Percentiles rank a stretch among this genome's conserved stretches.
Evolutionary conservation across 2,329 filamentous ascomycete genomes (phyloP).

Genomic region (Akanthomyces muscarius): DNA sequence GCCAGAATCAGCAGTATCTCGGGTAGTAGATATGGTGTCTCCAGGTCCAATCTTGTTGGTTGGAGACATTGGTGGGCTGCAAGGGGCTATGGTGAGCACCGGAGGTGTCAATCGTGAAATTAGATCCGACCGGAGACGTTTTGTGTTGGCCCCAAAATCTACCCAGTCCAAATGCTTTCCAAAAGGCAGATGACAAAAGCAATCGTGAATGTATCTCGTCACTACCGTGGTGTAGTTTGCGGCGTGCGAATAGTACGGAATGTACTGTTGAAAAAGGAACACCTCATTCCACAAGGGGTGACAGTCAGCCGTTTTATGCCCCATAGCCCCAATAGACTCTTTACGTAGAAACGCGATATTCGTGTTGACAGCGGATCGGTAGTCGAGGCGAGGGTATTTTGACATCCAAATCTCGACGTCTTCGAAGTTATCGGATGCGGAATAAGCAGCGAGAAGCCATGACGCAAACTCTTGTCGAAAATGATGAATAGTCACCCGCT

Average conservation of each 20-base stretch:
- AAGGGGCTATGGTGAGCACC: neutral
- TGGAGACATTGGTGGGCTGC: slow-evolving; percentile 14
- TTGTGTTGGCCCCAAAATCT: slow-evolving; percentile 25
- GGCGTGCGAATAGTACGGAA: slow-evolving; percentile 21
- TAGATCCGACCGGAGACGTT: slow-evolving; percentile 28
- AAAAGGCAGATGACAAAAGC: slow-evolving; percentile 62
- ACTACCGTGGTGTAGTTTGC: slow-evolving; percentile 52
- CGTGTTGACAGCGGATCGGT: slow-evolving; percentile 55
- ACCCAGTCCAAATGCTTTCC: slow-evolving; percentile 44
- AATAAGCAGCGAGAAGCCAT: slow-evolving; percentile 52
- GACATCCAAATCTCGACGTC: slow-evolving; percentile 47
- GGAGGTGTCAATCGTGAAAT: slow-evolving; percentile 21
- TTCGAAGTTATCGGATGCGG: slow-evolving; percentile 37
- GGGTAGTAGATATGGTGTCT: slow-evolving; percentile 46
- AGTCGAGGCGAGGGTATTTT: slow-evolving; percentile 52
- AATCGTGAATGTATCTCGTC: slow-evolving; percentile 62
- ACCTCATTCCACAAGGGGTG: slow-evolving; percentile 55
- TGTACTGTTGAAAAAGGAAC: slow-evolving; percentile 34
- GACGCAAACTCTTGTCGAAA: slow-evolving; percentile 55
- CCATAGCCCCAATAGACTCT: slow-evolving; percentile 53
- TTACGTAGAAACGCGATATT: slow-evolving; percentile 63
- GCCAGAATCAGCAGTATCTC: slow-evolving; percentile 42
- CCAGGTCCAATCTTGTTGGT: slow-evolving; percentile 37
- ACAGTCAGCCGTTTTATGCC: slow-evolving; percentile 23
- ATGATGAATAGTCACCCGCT: slow-evolving; percentile 45